phyloP scores from a whole-genome alignment of 1,139 yeast species.

The Candida sanyaensis region DNA sequence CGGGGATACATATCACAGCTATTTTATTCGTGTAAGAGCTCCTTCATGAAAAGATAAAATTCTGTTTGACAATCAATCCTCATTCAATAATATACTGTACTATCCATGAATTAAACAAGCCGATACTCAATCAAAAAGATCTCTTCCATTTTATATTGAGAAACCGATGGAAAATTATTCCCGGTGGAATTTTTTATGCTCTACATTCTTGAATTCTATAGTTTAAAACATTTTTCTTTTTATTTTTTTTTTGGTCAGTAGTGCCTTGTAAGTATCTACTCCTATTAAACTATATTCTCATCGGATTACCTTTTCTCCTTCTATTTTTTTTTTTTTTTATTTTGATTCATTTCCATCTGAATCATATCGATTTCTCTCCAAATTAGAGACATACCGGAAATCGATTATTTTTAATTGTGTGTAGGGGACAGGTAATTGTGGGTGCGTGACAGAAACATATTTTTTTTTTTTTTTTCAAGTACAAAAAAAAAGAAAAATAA shows the following conservation, averaged over 20 bases:
- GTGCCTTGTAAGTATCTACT: neutral
- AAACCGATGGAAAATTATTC: neutral
- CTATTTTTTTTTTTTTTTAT: too few relatives aligned
- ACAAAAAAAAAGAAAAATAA: neutral
- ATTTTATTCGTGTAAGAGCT: neutral
- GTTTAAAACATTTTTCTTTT: neutral
- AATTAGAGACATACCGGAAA: neutral
- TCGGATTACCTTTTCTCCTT: too few relatives aligned
- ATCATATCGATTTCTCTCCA: neutral
- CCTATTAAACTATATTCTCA: neutral
- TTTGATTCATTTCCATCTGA: neutral
- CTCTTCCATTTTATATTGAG: slow-evolving; percentile 2
- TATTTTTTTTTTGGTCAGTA: neutral
- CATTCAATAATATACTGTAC: neutral
- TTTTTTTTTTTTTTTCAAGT: neutral
- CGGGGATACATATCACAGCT: neutral
- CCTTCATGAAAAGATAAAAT: neutral
- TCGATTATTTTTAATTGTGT: neutral
- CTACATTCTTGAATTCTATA: slow-evolving; percentile 1
- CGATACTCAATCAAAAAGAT: neutral
- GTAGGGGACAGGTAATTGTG: neutral
- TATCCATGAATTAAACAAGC: neutral
- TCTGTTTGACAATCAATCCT: neutral
- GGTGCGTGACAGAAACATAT: neutral
- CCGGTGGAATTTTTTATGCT: too few relatives aligned